These are phyloP conservation scores for Hypoxylon sp. DNA, from an alignment of 2,329 filamentous ascomycete species.

Conservation along the genomic window DNA sequence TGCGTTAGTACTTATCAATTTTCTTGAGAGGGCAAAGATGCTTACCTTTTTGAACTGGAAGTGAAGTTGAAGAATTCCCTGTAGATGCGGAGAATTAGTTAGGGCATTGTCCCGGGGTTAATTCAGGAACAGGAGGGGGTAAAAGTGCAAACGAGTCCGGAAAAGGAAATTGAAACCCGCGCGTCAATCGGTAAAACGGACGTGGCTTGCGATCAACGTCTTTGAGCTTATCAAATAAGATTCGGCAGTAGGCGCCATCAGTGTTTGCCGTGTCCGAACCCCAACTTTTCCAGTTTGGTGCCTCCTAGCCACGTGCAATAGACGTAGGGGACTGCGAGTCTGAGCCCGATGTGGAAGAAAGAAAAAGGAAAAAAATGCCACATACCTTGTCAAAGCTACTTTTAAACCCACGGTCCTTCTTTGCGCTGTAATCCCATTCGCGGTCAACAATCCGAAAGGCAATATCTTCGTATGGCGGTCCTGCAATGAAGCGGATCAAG, in stretches of 20 bases:
- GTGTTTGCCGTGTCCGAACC: conserved; percentile 31
- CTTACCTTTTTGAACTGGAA: conserved; percentile 98
- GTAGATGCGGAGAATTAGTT: conserved; percentile 52
- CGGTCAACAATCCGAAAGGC: conserved; percentile 98
- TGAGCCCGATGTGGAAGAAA: conserved; percentile 9
- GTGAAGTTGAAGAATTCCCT: conserved; percentile 96
- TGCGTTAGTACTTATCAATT: conserved; percentile 42
- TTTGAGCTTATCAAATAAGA: conserved; percentile 32
- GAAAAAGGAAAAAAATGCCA: conserved; percentile 41
- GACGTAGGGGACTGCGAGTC: conserved; percentile 33
- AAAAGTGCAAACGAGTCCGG: conserved; percentile 38
- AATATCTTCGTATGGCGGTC: conserved; percentile 95
- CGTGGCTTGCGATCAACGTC: conserved; percentile 35
- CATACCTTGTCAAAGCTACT: conserved; percentile 97
- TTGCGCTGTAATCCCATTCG: conserved; percentile 99
- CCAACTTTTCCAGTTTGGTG: conserved; percentile 11
- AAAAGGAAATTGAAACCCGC: conserved; percentile 33
- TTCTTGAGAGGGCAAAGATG: conserved; percentile 21
- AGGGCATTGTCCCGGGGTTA: conserved; percentile 30
- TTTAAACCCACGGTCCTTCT: conserved; percentile 92
- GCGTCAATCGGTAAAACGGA: conserved; percentile 32
- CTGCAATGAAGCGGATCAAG: conserved; percentile 94
- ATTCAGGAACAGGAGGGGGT: conserved; percentile 36
- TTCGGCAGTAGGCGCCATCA: conserved; percentile 29
- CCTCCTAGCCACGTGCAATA: conserved; percentile 38